phyloP scores from a whole-genome alignment of 2,329 filamentous ascomycete species.

The Ophiosphaerella korrae region DNA sequence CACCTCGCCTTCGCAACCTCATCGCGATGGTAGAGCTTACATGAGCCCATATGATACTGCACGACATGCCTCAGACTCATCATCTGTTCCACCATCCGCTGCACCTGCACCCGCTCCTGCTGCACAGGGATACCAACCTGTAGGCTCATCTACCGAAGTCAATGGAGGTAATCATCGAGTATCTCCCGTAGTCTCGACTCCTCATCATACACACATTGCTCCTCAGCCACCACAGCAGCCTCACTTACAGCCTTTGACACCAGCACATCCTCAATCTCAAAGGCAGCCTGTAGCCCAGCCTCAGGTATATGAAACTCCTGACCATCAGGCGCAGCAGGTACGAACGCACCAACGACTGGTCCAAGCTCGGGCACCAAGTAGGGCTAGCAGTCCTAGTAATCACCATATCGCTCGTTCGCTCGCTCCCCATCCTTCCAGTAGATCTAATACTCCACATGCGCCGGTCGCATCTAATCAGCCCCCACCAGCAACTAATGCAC shows the following conservation, averaged over 20 bases:
- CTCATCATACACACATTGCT: conserved; percentile 24
- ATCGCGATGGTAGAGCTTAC: conserved; percentile 28
- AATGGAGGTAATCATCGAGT: conserved; percentile 26
- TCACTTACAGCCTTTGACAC: conserved; percentile 15
- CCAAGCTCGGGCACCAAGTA: conserved; percentile 24
- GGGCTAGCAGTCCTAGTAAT: conserved; percentile 28
- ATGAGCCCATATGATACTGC: conserved; percentile 36
- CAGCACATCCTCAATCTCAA: conserved; percentile 12
- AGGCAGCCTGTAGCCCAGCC: conserved; percentile 6
- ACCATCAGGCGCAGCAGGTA: conserved; percentile 20
- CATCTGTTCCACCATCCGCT: conserved; percentile 17
- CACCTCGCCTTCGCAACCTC: conserved; percentile 9
- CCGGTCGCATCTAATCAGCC: conserved; percentile 25
- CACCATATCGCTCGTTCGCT: conserved; percentile 28
- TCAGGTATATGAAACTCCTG: conserved; percentile 14
- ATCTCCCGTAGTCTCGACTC: conserved; percentile 23
- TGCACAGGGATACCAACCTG: conserved; percentile 15
- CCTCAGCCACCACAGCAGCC: conserved; percentile 20
- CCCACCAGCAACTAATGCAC: conserved; percentile 14
- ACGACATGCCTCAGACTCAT: conserved; percentile 18
- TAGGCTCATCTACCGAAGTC: conserved; percentile 14
- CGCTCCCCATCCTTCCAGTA: conserved; percentile 32
- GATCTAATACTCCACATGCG: conserved; percentile 36
- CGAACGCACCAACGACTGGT: conserved; percentile 23
- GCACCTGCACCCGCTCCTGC: conserved; percentile 1